These are phyloP conservation scores for Sporothrix sp. DNA, from an alignment of 2,329 filamentous ascomycete genomes.

Conservation along the genomic window DNA sequence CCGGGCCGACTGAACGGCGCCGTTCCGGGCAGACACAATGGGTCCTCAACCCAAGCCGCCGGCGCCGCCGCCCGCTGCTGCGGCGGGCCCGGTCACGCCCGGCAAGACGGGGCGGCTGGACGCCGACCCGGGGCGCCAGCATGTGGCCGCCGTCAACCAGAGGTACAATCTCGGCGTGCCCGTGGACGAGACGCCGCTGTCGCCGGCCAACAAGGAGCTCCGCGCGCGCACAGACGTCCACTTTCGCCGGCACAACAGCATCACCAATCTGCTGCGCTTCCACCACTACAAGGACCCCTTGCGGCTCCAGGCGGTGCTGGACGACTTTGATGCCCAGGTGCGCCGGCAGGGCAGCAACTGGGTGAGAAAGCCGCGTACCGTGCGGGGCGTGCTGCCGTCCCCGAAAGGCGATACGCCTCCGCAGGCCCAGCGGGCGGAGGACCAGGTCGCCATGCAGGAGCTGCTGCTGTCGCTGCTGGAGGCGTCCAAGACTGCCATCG, in stretches of 20 bases:
- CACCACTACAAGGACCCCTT: conserved; percentile 18
- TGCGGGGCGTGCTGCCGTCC: conserved; percentile 14
- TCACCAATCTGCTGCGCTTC: conserved; percentile 19
- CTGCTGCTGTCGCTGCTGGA: conserved; percentile 20
- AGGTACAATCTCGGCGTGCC: conserved; percentile 22
- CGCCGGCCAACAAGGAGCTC: conserved; percentile 17
- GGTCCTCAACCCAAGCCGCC: background rate
- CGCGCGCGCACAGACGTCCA: conserved; percentile 13
- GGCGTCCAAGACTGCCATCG: background rate
- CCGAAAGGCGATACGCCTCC: conserved; percentile 11
- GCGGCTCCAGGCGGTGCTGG: conserved; percentile 14
- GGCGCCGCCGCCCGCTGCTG: background rate
- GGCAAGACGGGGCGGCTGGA: conserved; percentile 10
- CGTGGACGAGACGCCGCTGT: conserved; percentile 17
- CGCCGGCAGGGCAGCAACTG: conserved; percentile 18
- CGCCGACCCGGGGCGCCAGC: conserved; percentile 14
- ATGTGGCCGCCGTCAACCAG: conserved; percentile 20
- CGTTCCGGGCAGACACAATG: background rate
- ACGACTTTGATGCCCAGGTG: conserved; percentile 19
- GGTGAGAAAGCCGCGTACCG: conserved; percentile 19
- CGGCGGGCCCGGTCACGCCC: conserved; percentile 12
- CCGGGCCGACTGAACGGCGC: no score
- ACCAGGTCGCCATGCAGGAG: conserved; percentile 21
- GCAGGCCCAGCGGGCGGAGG: conserved; percentile 11
- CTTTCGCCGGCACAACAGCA: conserved; percentile 18